A percentile compares a stretch with the other conserved stretches of the same genome.
Conservation (phyloP, 2,329 filamentous ascomycete genomes). For the Talaromyces rugulosus region DNA sequence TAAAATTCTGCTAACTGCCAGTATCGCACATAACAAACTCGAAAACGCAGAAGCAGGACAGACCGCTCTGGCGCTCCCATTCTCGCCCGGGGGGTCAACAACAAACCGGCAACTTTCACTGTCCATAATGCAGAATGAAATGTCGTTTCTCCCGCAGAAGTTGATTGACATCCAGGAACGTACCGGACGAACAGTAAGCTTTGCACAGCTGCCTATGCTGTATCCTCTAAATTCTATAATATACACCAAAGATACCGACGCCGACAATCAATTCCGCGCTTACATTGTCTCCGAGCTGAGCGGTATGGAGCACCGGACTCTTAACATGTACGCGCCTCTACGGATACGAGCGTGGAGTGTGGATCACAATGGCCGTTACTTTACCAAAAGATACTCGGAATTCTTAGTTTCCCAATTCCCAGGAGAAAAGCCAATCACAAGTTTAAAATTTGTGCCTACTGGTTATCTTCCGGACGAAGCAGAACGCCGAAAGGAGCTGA, state of each 20-base stretch:
- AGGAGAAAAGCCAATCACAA: not conserved
- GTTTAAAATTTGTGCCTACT: not conserved
- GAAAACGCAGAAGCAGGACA: not conserved
- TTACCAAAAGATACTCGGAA: not conserved
- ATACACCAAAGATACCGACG: not conserved
- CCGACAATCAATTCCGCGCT: not conserved
- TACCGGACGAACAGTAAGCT: not conserved
- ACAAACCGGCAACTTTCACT: not conserved
- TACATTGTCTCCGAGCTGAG: not conserved
- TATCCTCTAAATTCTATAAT: not conserved
- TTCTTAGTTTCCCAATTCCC: not conserved
- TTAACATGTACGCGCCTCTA: not conserved
- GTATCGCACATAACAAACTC: not conserved
- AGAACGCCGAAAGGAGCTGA: not conserved
- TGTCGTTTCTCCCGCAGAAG: not conserved
- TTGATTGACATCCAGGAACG: not conserved
- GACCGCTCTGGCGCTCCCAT: not conserved
- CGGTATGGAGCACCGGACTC: not conserved
- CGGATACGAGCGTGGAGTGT: not conserved
- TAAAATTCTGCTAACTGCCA: not conserved
- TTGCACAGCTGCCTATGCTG: not conserved
- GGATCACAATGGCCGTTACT: not conserved
- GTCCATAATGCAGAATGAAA: not conserved
- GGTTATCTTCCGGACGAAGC: not conserved
- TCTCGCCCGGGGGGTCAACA: not conserved